Evolutionary conservation across 1,284 basidiomycete genomes (phyloP).

Genomic region (Grifola frondosa): DNA sequence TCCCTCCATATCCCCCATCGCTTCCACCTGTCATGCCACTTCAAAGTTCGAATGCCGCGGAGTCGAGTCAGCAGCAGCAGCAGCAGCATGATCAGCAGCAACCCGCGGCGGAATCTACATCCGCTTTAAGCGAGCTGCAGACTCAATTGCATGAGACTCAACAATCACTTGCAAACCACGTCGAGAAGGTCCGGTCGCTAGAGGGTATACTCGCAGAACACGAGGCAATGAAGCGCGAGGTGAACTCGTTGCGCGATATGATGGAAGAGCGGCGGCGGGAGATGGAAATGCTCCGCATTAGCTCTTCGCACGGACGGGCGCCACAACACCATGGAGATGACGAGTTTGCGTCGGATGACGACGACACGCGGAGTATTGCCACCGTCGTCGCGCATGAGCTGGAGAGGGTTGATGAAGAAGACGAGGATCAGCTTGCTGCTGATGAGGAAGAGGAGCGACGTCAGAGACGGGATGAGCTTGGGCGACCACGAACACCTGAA

Average conservation of each 20-base stretch:
- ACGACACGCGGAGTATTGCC: slow-evolving; percentile 58
- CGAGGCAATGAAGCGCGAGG: slow-evolving; percentile 81
- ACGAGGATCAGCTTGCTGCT: slow-evolving; percentile 56
- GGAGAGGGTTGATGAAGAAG: slow-evolving; percentile 75
- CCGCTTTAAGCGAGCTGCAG: slow-evolving; percentile 70
- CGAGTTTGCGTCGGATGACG: slow-evolving; percentile 44
- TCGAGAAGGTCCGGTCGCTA: slow-evolving; percentile 83
- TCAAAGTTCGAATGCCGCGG: slow-evolving; percentile 40
- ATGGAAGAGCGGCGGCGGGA: slow-evolving; percentile 57
- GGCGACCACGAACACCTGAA: slow-evolving; percentile 73
- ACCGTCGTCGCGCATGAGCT: slow-evolving; percentile 67
- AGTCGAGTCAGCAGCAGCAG: slow-evolving; percentile 20
- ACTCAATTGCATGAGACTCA: slow-evolving; percentile 87
- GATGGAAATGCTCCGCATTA: slow-evolving; percentile 30
- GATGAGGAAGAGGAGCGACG: slow-evolving; percentile 50
- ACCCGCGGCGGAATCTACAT: slow-evolving; percentile 30
- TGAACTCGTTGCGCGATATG: slow-evolving; percentile 68
- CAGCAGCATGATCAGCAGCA: slow-evolving; percentile 25
- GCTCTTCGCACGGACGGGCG: slow-evolving; percentile 21
- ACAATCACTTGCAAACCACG: slow-evolving; percentile 72
- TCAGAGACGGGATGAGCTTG: slow-evolving; percentile 54
- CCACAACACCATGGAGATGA: slow-evolving; percentile 38
- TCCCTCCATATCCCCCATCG: slow-evolving; percentile 58
- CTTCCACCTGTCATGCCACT: slow-evolving; percentile 67
- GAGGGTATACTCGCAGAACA: slow-evolving; percentile 88